A percentile compares a stretch with the other conserved stretches of the same genome.
Conservation (phyloP, 2,329 filamentous ascomycete genomes). For the Hirsutella thompsonii region DNA sequence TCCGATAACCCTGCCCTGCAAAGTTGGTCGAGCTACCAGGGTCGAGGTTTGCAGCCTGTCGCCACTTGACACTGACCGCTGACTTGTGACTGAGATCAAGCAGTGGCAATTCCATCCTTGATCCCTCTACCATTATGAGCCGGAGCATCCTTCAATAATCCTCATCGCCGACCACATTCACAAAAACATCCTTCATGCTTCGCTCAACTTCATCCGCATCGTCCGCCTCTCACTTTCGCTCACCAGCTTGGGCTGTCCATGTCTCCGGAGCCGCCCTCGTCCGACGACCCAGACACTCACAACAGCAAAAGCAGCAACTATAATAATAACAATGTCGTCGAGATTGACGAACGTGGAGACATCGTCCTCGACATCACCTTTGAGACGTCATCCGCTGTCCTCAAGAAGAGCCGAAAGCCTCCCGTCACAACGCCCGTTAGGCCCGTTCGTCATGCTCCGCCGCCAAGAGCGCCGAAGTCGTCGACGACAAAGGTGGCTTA, state of each 20-base stretch:
- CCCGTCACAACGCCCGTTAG: slow-evolving; percentile 17
- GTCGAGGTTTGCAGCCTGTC: too few relatives aligned
- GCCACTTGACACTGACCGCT: too few relatives aligned
- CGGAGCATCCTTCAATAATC: too few relatives aligned
- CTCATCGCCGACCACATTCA: too few relatives aligned
- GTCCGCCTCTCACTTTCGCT: background rate
- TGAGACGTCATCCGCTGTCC: slow-evolving; percentile 39
- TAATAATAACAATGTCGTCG: slow-evolving; percentile 19
- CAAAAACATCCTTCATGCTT: background rate
- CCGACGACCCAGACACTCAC: slow-evolving; percentile 1
- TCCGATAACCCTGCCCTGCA: too few relatives aligned
- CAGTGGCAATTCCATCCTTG: background rate
- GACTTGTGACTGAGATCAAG: background rate
- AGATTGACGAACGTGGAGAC: slow-evolving; percentile 46
- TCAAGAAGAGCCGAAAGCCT: slow-evolving; percentile 31
- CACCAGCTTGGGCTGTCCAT: background rate
- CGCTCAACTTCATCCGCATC: background rate
- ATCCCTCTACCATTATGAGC: too few relatives aligned
- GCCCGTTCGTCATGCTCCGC: slow-evolving; percentile 9
- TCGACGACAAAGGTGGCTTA: slow-evolving; percentile 34
- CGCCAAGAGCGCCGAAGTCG: slow-evolving; percentile 14
- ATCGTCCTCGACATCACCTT: slow-evolving; percentile 55
- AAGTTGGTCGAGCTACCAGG: too few relatives aligned
- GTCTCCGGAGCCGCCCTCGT: slow-evolving; percentile 1
- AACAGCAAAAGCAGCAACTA: background rate